These are phyloP conservation scores for Cyberlindnera samutprakarnensis DNA, from an alignment of 805 yeast genomes.

Conservation along the genomic window DNA sequence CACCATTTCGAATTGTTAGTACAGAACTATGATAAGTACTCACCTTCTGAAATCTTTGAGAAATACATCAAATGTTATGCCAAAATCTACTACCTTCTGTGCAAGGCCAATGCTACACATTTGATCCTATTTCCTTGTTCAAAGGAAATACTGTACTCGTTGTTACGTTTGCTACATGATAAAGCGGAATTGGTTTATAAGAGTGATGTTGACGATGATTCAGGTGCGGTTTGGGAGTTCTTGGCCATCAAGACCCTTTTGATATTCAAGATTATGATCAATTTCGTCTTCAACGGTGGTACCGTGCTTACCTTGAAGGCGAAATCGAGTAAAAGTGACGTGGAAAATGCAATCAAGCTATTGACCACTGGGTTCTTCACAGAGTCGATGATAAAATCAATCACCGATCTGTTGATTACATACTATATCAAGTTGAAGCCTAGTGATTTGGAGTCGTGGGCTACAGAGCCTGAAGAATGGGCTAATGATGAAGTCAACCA, in stretches of 20 bases:
- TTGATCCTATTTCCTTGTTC: conserved; percentile 65
- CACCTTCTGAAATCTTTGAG: conserved; percentile 39
- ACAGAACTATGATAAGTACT: conserved; percentile 41
- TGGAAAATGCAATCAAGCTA: conserved; percentile 45
- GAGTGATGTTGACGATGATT: conserved; percentile 38
- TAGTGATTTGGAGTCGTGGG: conserved; percentile 75
- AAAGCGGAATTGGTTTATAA: conserved; percentile 62
- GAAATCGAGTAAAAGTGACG: conserved; percentile 57
- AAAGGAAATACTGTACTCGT: conserved; percentile 49
- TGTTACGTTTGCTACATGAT: conserved; percentile 51
- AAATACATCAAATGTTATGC: conserved; percentile 68
- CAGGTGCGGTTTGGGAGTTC: conserved; percentile 63
- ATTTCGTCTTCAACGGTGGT: conserved; percentile 57
- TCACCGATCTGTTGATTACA: conserved; percentile 60
- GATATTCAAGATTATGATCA: conserved; percentile 56
- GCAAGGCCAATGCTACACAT: conserved; percentile 55
- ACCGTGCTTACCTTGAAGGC: conserved; percentile 55
- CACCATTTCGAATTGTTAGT: conserved; percentile 55
- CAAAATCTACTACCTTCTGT: conserved; percentile 59
- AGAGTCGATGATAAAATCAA: conserved; percentile 42
- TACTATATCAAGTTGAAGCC: conserved; percentile 73
- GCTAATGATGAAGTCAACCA: conserved; percentile 69
- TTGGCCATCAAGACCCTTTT: conserved; percentile 59
- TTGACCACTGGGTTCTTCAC: conserved; percentile 52
- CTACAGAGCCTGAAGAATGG: conserved; percentile 88